phyloP scores from a whole-genome alignment of 257 asterid genomes.

The Primulina tabacum region DNA sequence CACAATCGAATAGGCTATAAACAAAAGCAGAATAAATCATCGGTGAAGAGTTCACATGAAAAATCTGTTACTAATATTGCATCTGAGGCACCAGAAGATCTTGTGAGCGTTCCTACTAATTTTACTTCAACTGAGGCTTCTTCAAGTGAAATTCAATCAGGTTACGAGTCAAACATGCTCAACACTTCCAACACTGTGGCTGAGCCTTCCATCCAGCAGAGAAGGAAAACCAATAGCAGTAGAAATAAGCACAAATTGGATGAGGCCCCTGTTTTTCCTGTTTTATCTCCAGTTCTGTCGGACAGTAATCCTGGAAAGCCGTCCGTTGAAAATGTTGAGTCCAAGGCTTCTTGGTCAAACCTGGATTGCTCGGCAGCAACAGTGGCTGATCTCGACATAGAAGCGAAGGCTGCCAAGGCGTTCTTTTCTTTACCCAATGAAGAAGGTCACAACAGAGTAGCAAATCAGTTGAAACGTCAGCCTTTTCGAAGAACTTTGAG shows the following conservation, averaged over 20 bases:
- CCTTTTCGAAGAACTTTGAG: slow-evolving; percentile 54
- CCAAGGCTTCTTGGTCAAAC: slow-evolving; percentile 37
- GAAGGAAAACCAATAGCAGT: slow-evolving; percentile 48
- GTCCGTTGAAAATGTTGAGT: slow-evolving; percentile 36
- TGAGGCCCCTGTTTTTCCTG: slow-evolving; percentile 32
- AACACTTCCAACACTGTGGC: slow-evolving; percentile 31
- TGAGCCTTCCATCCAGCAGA: slow-evolving; percentile 49
- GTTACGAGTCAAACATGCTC: slow-evolving; percentile 33
- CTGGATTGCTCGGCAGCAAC: slow-evolving; percentile 35
- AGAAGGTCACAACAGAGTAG: slow-evolving; percentile 48
- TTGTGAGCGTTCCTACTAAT: slow-evolving; percentile 30
- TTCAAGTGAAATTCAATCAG: slow-evolving; percentile 35
- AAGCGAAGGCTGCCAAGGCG: slow-evolving; percentile 37
- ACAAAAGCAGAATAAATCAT: slow-evolving; percentile 49
- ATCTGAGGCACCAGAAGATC: slow-evolving; percentile 35
- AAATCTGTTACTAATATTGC: slow-evolving; percentile 30
- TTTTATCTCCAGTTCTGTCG: slow-evolving; percentile 33
- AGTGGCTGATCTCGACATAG: slow-evolving; percentile 33
- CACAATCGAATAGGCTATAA: slow-evolving; percentile 49
- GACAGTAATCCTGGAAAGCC: slow-evolving; percentile 31
- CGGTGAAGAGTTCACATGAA: slow-evolving; percentile 40
- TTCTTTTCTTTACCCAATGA: slow-evolving; percentile 43
- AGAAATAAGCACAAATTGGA: slow-evolving; percentile 61
- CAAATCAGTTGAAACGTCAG: slow-evolving; percentile 59
- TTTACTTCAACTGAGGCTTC: slow-evolving; percentile 28